A percentile compares a stretch with the other conserved stretches of the same genome.
These are phyloP conservation scores for Neobulgaria alba DNA, from an alignment of 2,329 filamentous ascomycete genomes.

Conservation along the genomic window DNA sequence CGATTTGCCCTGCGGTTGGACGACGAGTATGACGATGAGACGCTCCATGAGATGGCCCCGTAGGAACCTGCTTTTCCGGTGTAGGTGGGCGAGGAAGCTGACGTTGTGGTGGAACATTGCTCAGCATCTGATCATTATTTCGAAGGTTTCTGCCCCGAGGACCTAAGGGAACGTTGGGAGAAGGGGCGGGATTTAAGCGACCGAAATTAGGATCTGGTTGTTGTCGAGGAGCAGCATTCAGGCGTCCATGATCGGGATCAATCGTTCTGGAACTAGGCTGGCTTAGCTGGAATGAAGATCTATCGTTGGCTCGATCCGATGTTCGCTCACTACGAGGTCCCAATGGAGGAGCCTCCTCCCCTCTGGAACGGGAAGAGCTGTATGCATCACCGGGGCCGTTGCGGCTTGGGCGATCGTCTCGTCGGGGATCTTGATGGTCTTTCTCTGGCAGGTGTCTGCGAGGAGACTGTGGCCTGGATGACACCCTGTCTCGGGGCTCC, in stretches of 20 bases:
- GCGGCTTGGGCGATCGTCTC: slow-evolving; percentile 23
- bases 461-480: slow-evolving; percentile 41
- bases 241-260: slow-evolving; percentile 32
- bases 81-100: slow-evolving; percentile 22
- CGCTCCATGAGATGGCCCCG: slow-evolving; percentile 27
- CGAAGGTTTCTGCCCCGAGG: slow-evolving; percentile 43
- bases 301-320: slow-evolving; percentile 39
- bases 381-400: slow-evolving; percentile 14
- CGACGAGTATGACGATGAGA: slow-evolving; percentile 23
- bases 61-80: slow-evolving; percentile 28
- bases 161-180: slow-evolving; percentile 42
- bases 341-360: slow-evolving; percentile 25
- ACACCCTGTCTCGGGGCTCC: slow-evolving; percentile 20
- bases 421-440: slow-evolving; percentile 28
- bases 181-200: slow-evolving; percentile 45
- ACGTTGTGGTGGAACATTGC: slow-evolving; percentile 7
- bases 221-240: slow-evolving; percentile 26
- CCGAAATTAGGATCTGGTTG: slow-evolving; percentile 56
- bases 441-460: slow-evolving; percentile 34
- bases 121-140: slow-evolving; percentile 17
- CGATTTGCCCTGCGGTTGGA: slow-evolving; percentile 22
- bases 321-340: slow-evolving; percentile 32
- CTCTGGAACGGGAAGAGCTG: slow-evolving; percentile 15
- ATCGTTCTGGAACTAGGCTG: slow-evolving; percentile 36
- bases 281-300: slow-evolving; percentile 34